Evolutionary conservation across 345 rosid genomes (phyloP).

Genomic region (Theobroma cacao): DNA sequence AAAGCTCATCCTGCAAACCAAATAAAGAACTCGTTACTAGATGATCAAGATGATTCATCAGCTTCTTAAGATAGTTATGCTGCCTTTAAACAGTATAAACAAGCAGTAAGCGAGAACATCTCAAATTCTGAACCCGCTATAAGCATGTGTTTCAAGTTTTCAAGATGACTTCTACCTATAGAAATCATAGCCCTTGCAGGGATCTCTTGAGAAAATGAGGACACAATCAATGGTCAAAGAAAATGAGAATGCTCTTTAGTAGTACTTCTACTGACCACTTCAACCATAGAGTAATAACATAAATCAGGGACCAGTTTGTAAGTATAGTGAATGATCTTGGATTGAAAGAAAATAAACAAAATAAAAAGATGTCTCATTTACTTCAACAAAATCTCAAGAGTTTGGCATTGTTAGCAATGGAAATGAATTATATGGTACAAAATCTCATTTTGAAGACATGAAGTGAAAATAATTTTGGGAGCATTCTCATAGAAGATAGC

Average conservation of each 20-base stretch:
- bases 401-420: too few species aligned
- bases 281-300: not conserved
- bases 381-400: not conserved
- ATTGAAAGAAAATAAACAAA: too few species aligned
- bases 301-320: not conserved
- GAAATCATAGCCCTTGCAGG: too few species aligned
- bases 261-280: not conserved
- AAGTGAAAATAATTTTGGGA: not conserved
- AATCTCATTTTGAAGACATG: too few species aligned
- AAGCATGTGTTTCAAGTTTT: not conserved
- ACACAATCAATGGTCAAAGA: too few species aligned
- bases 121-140: not conserved
- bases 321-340: not conserved
- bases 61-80: not conserved
- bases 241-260: not conserved
- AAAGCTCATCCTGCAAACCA: conserved; percentile 48
- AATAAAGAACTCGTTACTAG: not conserved
- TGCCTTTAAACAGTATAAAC: not conserved
- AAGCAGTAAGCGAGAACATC: not conserved
- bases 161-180: too few species aligned
- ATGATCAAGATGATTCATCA: not conserved
- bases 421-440: too few species aligned
- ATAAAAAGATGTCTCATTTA: too few species aligned
- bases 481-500: not conserved
- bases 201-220: too few species aligned